Evolutionary conservation across 2,329 filamentous ascomycete species (phyloP), one percentile per base, ranked within the genome.

Genomic region (Colletotrichum sp.): DNA sequence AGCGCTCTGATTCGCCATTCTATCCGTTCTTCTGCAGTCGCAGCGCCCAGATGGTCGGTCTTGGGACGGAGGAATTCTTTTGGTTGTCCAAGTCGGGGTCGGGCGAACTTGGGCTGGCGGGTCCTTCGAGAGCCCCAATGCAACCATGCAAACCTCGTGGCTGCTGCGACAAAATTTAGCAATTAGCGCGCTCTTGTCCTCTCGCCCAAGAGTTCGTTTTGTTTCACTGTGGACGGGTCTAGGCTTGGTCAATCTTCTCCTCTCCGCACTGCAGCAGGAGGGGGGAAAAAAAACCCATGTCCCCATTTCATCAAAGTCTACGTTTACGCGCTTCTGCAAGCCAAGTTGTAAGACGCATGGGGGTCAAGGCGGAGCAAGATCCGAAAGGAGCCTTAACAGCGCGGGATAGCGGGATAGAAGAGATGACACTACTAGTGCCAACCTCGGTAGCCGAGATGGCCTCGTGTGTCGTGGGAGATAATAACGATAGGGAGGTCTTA

Each of bases 181-280:
- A 65, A 36, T 65, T 65, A 60, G 70, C 58, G 64, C 43, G 43
- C 43, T 56, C 61, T 48, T 21, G 58, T 26, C 58, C 26, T 48
- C 36, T 26, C 9, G 18, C 55, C 64, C 70, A 76, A 76, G 58
- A 76, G 58, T 68, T 21, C 73, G 73, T 76, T 76, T 76, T 68
- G 73, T 76, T 76, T 76, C 73, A 76, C 65, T 34, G 58, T 65
- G 58, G 43, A 61, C 65, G 56, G 64, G 70, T 38, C 70, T 60
- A 65, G 70, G 70, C 65, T 73, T 69, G 64, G 58, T 68, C 68
- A 64, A 73, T 52, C 10, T 73, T 73, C 70, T 69, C 30, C 18
- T 34, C 38, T 58, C 58, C 68, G 58, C 60, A 30, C 38, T 26
- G 30, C 58, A 36, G 68, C 18, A 69, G 65, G 43, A 52, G n/a